Evolutionary conservation across 768 basidiomycete species (phyloP).

Genomic region (Hygrophorus russula): DNA sequence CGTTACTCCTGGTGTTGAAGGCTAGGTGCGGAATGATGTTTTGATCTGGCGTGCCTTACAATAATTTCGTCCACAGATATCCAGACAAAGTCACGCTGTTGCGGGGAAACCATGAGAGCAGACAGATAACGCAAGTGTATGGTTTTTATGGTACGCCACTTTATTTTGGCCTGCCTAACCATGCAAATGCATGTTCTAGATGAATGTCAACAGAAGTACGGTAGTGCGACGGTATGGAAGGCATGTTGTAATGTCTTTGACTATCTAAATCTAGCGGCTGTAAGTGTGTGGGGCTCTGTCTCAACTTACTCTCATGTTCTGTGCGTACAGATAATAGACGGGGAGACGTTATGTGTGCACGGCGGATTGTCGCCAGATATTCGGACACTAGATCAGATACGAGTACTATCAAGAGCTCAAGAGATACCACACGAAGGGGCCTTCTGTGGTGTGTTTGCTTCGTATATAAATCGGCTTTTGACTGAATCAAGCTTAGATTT

Average conservation of each 20-base stretch:
- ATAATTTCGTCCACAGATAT: slow-evolving; percentile 43
- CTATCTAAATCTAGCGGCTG: slow-evolving; percentile 88
- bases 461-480: not conserved
- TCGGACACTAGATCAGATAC: slow-evolving; percentile 87
- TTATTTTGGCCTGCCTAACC: not conserved
- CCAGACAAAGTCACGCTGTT: slow-evolving; percentile 88
- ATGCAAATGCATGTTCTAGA: slow-evolving; percentile 32
- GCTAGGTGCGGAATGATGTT: slow-evolving; percentile 46
- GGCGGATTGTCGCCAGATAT: slow-evolving; percentile 96
- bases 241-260: slow-evolving; percentile 96
- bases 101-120: slow-evolving; percentile 91
- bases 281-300: slow-evolving; percentile 23
- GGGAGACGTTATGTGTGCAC: slow-evolving; percentile 86
- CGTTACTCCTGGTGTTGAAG: slow-evolving; percentile 79
- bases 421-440: slow-evolving; percentile 99
- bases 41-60: not conserved
- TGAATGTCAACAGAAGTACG: slow-evolving; percentile 98
- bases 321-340: slow-evolving; percentile 77
- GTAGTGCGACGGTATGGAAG: slow-evolving; percentile 92
- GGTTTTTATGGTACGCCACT: slow-evolving; percentile 82
- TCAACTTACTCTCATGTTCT: not conserved
- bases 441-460: slow-evolving; percentile 62
- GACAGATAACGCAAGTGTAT: slow-evolving; percentile 97
- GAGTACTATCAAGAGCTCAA: slow-evolving; percentile 87
- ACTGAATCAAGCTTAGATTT: slow-evolving; percentile 22